Percentiles rank a stretch among this genome's conserved stretches.
Evolutionary conservation across 331 rosid genomes (phyloP).

Genomic region (Stylosanthes scabra): DNA sequence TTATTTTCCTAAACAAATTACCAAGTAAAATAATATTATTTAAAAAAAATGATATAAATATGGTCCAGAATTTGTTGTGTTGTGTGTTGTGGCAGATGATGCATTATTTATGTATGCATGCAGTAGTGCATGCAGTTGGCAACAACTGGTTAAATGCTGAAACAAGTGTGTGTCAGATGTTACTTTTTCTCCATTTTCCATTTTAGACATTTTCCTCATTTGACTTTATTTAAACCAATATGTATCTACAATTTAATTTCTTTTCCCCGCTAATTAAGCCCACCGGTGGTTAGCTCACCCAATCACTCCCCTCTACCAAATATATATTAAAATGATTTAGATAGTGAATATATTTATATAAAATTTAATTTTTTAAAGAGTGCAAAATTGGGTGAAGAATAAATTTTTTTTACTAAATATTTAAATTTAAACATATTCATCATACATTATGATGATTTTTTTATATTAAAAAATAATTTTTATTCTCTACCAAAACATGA

Average conservation of each 20-base stretch:
- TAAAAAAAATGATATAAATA: background rate
- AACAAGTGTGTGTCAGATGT: conserved; percentile 32
- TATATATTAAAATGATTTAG: too few relatives aligned
- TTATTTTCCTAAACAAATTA: background rate
- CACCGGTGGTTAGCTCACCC: background rate
- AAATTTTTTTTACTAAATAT: too few relatives aligned
- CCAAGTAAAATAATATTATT: background rate
- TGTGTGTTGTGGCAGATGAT: too few relatives aligned
- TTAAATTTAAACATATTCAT: too few relatives aligned
- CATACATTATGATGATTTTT: too few relatives aligned
- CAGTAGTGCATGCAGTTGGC: conserved; percentile 14
- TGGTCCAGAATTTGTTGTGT: too few relatives aligned
- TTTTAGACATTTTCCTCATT: conserved; percentile 39
- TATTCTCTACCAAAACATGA: too few relatives aligned
- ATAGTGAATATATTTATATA: too few relatives aligned
- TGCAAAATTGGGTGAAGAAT: too few relatives aligned
- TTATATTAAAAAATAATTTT: too few relatives aligned
- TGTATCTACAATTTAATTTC: conserved; percentile 14
- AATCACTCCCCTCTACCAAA: background rate
- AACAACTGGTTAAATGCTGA: conserved; percentile 19
- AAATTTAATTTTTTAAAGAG: too few relatives aligned
- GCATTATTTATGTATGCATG: background rate
- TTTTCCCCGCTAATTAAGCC: conserved; percentile 4
- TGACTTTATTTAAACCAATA: conserved; percentile 31
- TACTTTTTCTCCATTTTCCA: conserved; percentile 47